Conservation (phyloP, 2,329 filamentous ascomycete genomes). For the Pseudogymnoascus sp. region DNA sequence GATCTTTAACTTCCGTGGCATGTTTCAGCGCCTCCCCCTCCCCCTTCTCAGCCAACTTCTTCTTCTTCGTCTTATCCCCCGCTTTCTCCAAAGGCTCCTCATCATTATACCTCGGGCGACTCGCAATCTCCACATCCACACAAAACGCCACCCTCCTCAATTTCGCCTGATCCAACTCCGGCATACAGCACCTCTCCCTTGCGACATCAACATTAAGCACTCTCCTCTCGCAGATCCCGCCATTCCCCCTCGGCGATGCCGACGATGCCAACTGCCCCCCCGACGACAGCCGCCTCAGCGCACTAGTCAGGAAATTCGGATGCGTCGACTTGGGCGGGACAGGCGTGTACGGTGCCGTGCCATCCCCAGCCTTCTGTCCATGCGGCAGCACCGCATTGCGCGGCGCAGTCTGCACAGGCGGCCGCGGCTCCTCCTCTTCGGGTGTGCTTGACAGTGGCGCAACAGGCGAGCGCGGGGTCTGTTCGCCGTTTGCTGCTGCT, state of each 20-base stretch:
- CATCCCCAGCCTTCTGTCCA: constrained; percentile 42
- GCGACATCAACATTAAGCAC: constrained; percentile 78
- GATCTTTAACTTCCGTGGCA: constrained; percentile 50
- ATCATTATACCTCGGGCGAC: constrained; percentile 64
- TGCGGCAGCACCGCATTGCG: constrained; percentile 54
- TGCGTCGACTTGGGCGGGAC: constrained; percentile 62
- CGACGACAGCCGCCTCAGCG: constrained; percentile 70
- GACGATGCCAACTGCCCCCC: constrained; percentile 30
- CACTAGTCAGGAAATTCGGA: constrained; percentile 68
- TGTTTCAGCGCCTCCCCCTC: constrained; percentile 69
- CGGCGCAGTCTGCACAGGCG: constrained; percentile 40
- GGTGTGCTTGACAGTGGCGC: not conserved
- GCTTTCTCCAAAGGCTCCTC: constrained; percentile 39
- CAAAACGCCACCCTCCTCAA: constrained; percentile 86
- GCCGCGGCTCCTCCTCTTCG: constrained; percentile 24
- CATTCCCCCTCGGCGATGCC: constrained; percentile 28
- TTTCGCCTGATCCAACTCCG: constrained; percentile 72
- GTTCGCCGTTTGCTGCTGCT: constrained; percentile 23
- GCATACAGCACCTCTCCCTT: constrained; percentile 69
- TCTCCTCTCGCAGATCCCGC: constrained; percentile 66
- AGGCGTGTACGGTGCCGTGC: constrained; percentile 60
- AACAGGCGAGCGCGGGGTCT: constrained; percentile 18
- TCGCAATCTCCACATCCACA: constrained; percentile 94
- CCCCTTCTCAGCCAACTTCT: constrained; percentile 56
- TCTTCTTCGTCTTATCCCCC: constrained; percentile 50